phyloP scores from a whole-genome alignment of 345 rosid species.

The Citrus reticulata region DNA sequence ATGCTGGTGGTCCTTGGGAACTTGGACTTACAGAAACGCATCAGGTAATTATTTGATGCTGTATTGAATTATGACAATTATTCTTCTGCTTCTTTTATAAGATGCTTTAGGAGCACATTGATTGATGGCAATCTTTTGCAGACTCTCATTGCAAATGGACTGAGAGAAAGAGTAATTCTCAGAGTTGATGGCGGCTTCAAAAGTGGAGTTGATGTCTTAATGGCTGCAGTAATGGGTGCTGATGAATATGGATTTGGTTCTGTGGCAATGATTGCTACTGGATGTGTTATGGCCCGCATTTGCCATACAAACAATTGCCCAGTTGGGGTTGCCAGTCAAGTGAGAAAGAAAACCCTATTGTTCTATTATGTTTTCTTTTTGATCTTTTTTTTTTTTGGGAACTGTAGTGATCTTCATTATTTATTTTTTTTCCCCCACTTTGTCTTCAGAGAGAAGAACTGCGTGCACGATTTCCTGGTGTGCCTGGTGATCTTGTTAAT shows the following conservation, averaged over 20 bases:
- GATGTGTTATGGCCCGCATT: slow-evolving; percentile 99
- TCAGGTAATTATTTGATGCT: slow-evolving; percentile 51
- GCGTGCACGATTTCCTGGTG: slow-evolving; percentile 98
- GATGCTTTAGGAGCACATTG: slow-evolving; percentile 9
- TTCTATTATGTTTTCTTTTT: slow-evolving; percentile 8
- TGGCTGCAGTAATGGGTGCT: slow-evolving; percentile 96
- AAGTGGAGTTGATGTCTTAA: slow-evolving; percentile 94
- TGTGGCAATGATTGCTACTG: slow-evolving; percentile 99
- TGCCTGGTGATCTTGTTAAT: slow-evolving; percentile 98
- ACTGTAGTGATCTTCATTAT: slow-evolving; percentile 11
- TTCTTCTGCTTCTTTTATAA: slow-evolving; percentile 1
- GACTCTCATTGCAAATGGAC: slow-evolving; percentile 93
- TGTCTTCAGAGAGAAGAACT: slow-evolving; percentile 81
- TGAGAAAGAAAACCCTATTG: slow-evolving; percentile 22
- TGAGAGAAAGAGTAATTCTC: slow-evolving; percentile 94
- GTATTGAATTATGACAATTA: slow-evolving; percentile 4
- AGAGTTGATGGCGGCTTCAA: slow-evolving; percentile 96
- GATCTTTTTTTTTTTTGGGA: not conserved
- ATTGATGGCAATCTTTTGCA: slow-evolving; percentile 31
- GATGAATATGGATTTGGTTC: slow-evolving; percentile 99
- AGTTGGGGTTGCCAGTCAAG: slow-evolving; percentile 99
- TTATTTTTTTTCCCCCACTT: not conserved
- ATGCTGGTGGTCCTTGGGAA: slow-evolving; percentile 99
- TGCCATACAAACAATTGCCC: slow-evolving; percentile 99
- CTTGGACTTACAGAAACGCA: slow-evolving; percentile 91